Conservation (phyloP, 768 basidiomycete genomes). For the Mycena indigotica region DNA sequence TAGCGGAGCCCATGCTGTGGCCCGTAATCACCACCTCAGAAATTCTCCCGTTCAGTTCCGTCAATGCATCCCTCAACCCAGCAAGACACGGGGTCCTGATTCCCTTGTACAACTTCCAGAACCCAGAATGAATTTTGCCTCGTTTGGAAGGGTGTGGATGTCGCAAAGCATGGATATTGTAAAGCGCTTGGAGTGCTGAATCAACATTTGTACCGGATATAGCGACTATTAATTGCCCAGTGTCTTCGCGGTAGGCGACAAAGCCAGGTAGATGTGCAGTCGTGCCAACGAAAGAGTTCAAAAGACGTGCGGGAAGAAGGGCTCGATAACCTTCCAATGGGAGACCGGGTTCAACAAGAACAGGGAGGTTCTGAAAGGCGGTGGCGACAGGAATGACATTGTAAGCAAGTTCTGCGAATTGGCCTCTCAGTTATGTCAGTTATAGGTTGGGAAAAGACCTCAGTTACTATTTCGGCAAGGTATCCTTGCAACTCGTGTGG, state of each 20-base stretch:
- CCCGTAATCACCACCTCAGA: constrained; percentile 55
- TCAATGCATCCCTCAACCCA: constrained; percentile 41
- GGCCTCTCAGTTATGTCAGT: constrained; percentile 35
- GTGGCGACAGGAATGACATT: constrained; percentile 43
- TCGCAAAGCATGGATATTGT: constrained; percentile 48
- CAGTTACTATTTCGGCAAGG: constrained; percentile 49
- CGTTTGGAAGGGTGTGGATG: constrained; percentile 40
- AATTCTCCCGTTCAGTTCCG: constrained; percentile 30
- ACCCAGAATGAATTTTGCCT: constrained; percentile 53
- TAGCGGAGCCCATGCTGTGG: constrained; percentile 58
- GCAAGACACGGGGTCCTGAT: constrained; percentile 36
- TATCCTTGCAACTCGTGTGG: constrained; percentile 38
- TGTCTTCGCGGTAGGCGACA: constrained; percentile 46
- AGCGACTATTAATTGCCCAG: constrained; percentile 50
- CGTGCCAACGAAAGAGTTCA: constrained; percentile 43
- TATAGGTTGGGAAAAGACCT: constrained; percentile 13
- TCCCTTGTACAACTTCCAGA: constrained; percentile 55
- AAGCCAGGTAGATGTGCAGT: constrained; percentile 49
- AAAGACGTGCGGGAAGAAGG: constrained; percentile 35
- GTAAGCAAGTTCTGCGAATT: constrained; percentile 59
- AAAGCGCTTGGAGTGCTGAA: constrained; percentile 43
- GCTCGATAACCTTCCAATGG: constrained; percentile 54
- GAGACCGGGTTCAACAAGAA: constrained; percentile 44
- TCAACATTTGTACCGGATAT: constrained; percentile 51
- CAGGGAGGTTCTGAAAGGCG: constrained; percentile 42